A percentile compares a stretch with the other conserved stretches of the same genome.
phyloP scores from a whole-genome alignment of 1,284 basidiomycete genomes.

The Moniliella sp. region DNA sequence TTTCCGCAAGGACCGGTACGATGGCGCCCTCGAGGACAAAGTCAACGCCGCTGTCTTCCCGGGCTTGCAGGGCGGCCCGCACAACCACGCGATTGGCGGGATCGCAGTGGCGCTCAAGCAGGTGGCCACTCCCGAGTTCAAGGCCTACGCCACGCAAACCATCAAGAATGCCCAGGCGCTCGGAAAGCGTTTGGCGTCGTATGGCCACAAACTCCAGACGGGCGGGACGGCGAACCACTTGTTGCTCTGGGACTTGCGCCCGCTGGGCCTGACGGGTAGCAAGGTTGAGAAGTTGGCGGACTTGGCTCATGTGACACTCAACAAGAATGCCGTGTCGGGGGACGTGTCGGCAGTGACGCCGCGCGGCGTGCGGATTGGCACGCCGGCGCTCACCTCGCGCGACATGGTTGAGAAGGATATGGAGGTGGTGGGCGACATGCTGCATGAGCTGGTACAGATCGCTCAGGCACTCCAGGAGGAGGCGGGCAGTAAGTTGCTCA shows the following conservation, averaged over 20 bases:
- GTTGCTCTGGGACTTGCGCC: constrained; percentile 89
- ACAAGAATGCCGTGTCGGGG: constrained; percentile 85
- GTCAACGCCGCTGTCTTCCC: constrained; percentile 98
- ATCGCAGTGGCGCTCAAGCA: constrained; percentile 84
- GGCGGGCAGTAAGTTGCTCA: constrained; percentile 76
- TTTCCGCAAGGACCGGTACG: constrained; percentile 83
- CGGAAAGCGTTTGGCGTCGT: constrained; percentile 20
- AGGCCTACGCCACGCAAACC: constrained; percentile 78
- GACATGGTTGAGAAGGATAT: constrained; percentile 72
- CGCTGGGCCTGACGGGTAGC: constrained; percentile 78
- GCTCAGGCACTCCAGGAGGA: constrained; percentile 48
- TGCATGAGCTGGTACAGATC: constrained; percentile 28
- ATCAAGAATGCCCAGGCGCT: constrained; percentile 40
- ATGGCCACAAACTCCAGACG: constrained; percentile 68
- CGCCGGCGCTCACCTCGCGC: constrained; percentile 78
- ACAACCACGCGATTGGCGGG: constrained; percentile 94
- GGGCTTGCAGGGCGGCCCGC: constrained; percentile 96
- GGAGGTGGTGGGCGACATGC: constrained; percentile 62
- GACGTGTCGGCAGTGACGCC: constrained; percentile 81
- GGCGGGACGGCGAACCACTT: constrained; percentile 93
- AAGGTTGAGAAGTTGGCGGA: constrained; percentile 98
- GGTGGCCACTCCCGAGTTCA: constrained; percentile 70
- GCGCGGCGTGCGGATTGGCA: constrained; percentile 89
- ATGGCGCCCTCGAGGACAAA: constrained; percentile 68
- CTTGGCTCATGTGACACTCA: constrained; percentile 53